Evolutionary conservation across 805 yeast species (phyloP), one percentile per base, ranked within the genome.

Genomic region (Starmerella ratchasimensis): DNA sequence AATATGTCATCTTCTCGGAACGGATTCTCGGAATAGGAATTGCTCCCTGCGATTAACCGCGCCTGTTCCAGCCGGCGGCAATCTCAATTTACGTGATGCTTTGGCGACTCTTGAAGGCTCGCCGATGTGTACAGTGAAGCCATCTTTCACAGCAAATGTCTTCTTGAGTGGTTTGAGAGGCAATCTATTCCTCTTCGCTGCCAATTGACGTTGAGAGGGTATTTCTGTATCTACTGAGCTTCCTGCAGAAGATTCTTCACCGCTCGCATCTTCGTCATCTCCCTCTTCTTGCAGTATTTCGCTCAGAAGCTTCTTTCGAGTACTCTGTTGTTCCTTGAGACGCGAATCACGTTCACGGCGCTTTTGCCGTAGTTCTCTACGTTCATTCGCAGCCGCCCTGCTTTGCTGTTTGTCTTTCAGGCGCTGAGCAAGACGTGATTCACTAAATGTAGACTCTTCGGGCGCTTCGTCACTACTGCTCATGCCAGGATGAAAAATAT

Each of bases 401-500:
- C 38, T 26, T 21, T 23, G 38, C 27, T 42, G 44, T 15, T 38
- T 37, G 17, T 31, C 39, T 25, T 39, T 25, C 18, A 25, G 30
- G 33, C 31, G 22, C 8, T 37, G 30, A 16, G 39, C 27, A 19
- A 36, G 35, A 11, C 47, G 44, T 1, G 58, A 43, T 7, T 38
- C 48, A 16, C 35, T 28, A 33, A 54, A 43, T 8, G 50, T 41
- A 30, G 53, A 56, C 37, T 58, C 62, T 31, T 58, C 62, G 11
- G 62, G 62, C 3, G 62, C 62, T 32, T 52, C 58, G 41, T 58
- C 62, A 29, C 55, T 39, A 36, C 34, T 38, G 33, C 36, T 33
- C 27, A 18, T 35, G 17, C 16, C 4, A n/a, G n/a, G n/a, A n/a
- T n/a, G n/a, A n/a, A n/a, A n/a, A n/a, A n/a, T n/a, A n/a, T n/a